phyloP scores from a whole-genome alignment of 2,329 filamentous ascomycete genomes.

The Aspergillus viridinutans region DNA sequence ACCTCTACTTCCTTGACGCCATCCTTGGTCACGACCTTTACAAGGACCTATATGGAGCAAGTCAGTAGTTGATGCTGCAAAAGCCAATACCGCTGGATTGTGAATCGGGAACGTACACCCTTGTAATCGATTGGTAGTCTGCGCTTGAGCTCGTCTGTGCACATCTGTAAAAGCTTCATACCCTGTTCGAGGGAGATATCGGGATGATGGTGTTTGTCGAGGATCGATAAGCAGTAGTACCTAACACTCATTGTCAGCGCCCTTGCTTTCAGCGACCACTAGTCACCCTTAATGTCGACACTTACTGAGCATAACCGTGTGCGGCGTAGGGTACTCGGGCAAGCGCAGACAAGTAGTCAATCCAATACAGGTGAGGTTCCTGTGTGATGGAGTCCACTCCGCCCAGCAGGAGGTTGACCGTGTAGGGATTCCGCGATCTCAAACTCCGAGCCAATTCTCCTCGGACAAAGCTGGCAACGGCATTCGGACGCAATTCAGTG shows the following conservation, averaged over 20 bases:
- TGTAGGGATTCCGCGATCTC: slow-evolving; percentile 90
- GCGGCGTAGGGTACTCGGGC: slow-evolving; percentile 91
- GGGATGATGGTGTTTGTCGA: slow-evolving; percentile 98
- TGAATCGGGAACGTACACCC: slow-evolving; percentile 59
- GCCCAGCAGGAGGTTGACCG: slow-evolving; percentile 91
- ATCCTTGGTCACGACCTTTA: slow-evolving; percentile 94
- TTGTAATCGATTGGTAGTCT: slow-evolving; percentile 98
- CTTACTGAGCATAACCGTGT: slow-evolving; percentile 95
- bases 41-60: slow-evolving; percentile 44
- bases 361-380: slow-evolving; percentile 91
- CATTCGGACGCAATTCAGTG: slow-evolving; percentile 82
- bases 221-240: slow-evolving; percentile 96
- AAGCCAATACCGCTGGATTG: background rate
- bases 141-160: slow-evolving; percentile 94
- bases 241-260: slow-evolving; percentile 39
- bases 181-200: slow-evolving; percentile 86
- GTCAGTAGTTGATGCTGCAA: slow-evolving; percentile 5
- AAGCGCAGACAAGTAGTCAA: slow-evolving; percentile 89
- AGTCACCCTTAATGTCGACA: slow-evolving; percentile 9
- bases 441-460: slow-evolving; percentile 87
- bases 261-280: background rate
- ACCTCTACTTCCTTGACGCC: slow-evolving; percentile 82
- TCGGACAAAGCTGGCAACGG: slow-evolving; percentile 88
- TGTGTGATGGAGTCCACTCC: slow-evolving; percentile 88
- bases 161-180: slow-evolving; percentile 88